phyloP scores from a whole-genome alignment of 768 basidiomycete genomes.

The Termitomyces sp. region DNA sequence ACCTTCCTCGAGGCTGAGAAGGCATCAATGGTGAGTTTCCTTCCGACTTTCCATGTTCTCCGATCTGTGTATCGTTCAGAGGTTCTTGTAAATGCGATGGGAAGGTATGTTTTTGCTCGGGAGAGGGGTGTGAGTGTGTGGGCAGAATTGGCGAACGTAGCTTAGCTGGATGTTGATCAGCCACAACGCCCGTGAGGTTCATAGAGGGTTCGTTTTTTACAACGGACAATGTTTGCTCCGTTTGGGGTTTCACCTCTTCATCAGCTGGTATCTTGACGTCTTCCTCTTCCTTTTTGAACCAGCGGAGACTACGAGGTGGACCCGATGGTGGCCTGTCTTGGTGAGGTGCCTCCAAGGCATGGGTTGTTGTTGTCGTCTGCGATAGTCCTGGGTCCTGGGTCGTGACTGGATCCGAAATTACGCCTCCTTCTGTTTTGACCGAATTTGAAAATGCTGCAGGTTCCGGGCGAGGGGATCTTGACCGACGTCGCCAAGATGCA shows the following conservation, averaged over 20 bases:
- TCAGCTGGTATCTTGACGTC: not conserved
- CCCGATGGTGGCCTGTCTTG: not conserved
- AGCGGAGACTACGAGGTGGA: not conserved
- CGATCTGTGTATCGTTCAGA: not conserved
- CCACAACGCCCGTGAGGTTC: not conserved
- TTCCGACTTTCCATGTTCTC: not conserved
- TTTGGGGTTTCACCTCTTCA: not conserved
- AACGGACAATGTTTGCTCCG: not conserved
- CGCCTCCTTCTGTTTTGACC: not conserved
- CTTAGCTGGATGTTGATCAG: not conserved
- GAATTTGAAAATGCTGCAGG: not conserved
- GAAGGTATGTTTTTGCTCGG: not conserved
- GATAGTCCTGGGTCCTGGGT: not conserved
- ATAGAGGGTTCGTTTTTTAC: not conserved
- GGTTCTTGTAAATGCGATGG: not conserved
- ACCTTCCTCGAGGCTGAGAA: conserved; percentile 11
- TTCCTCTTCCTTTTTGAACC: not conserved
- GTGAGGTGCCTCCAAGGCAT: not conserved
- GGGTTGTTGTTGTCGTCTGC: not conserved
- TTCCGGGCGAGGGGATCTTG: conserved; percentile 11
- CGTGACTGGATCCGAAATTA: not conserved
- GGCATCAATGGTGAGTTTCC: not conserved
- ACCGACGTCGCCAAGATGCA: conserved; percentile 3
- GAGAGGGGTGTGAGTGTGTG: not conserved
- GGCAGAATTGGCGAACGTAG: not conserved